Evolutionary conservation across 2,329 filamentous ascomycete species (phyloP).

Genomic region (Cercospora sesami): DNA sequence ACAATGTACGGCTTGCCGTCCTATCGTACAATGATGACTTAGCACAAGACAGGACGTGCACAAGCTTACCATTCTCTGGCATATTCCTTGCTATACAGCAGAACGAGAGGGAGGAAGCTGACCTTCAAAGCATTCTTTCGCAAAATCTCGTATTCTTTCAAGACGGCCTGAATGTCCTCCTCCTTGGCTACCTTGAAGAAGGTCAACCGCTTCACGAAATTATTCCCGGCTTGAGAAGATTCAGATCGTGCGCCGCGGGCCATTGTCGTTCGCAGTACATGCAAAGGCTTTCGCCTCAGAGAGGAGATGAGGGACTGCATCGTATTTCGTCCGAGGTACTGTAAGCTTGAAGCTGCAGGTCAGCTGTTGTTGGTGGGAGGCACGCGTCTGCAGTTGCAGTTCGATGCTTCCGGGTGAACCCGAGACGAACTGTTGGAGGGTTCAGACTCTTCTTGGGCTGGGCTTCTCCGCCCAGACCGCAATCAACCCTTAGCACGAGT

Average conservation of each 20-base stretch:
- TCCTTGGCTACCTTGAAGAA: conserved; percentile 56
- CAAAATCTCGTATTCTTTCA: conserved; percentile 49
- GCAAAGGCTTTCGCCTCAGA: background rate
- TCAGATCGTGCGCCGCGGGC: conserved; percentile 7
- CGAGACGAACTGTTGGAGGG: background rate
- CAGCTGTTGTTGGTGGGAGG: background rate
- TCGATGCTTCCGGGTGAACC: background rate
- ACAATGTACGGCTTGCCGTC: conserved; percentile 70
- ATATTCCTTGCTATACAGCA: background rate
- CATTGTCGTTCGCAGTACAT: background rate
- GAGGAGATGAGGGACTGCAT: conserved; percentile 3
- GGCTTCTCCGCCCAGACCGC: background rate
- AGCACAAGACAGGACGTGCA: conserved; percentile 1
- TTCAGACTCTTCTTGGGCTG: background rate
- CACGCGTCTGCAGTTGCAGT: background rate
- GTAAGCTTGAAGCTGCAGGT: conserved; percentile 3
- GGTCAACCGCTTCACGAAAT: conserved; percentile 51
- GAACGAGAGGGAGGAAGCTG: background rate
- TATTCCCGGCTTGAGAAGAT: conserved; percentile 21
- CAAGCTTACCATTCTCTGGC: background rate
- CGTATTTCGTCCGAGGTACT: background rate
- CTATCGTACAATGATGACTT: conserved; percentile 43
- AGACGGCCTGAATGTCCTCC: conserved; percentile 46
- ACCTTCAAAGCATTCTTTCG: conserved; percentile 49
- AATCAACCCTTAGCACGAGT: background rate